These are phyloP conservation scores for Clitopilus passeckerianus DNA, from an alignment of 768 basidiomycete species.

Conservation along the genomic window DNA sequence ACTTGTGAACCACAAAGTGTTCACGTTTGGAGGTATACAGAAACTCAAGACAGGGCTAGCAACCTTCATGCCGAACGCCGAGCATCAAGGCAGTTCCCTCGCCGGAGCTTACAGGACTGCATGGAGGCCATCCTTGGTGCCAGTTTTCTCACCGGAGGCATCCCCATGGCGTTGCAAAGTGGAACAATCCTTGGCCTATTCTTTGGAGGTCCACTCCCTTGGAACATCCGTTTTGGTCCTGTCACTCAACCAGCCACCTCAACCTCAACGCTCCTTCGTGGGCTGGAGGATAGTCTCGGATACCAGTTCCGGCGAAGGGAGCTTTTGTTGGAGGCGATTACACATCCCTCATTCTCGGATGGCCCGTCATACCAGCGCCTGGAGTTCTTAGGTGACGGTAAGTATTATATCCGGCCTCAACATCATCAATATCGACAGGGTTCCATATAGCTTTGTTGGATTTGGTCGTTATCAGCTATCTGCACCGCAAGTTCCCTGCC, in stretches of 20 bases:
- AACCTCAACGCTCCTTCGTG: conserved; percentile 42
- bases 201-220: conserved; percentile 68
- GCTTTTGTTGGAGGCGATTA: conserved; percentile 73
- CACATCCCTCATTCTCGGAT: conserved; percentile 71
- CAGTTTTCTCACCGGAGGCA: conserved; percentile 67
- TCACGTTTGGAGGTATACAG: conserved; percentile 53
- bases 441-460: conserved; percentile 55
- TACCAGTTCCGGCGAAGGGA: conserved; percentile 65
- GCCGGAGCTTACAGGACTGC: conserved; percentile 79
- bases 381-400: conserved; percentile 89
- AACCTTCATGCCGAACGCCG: conserved; percentile 17
- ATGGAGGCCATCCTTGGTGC: conserved; percentile 86
- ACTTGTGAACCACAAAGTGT: conserved; percentile 52
- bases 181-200: conserved; percentile 65
- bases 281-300: conserved; percentile 59
- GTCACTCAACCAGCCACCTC: conserved; percentile 20
- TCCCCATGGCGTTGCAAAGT: conserved; percentile 57
- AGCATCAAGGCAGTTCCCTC: conserved; percentile 47
- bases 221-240: conserved; percentile 54
- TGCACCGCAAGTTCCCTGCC: conserved; percentile 63
- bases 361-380: conserved; percentile 76
- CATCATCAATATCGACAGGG: conserved; percentile 1
- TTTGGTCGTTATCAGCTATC: conserved; percentile 65
- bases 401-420: conserved; percentile 16
- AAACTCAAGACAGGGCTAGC: conserved; percentile 29